Conservation (phyloP, 768 basidiomycete species). For the Naematelia aurantialba region DNA sequence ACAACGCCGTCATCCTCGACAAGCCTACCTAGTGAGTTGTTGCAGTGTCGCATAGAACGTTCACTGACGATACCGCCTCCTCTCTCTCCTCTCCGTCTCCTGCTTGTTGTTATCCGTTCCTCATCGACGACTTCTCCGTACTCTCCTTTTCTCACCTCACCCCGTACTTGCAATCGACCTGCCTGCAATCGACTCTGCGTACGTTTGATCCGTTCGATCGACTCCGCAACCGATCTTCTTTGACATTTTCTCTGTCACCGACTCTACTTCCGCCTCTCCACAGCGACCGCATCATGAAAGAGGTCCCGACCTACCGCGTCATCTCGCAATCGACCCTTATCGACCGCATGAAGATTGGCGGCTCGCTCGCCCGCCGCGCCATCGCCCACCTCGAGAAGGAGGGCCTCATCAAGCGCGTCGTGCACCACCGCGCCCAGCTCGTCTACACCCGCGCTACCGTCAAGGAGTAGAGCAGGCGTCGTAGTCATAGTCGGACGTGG, state of each 20-base stretch:
- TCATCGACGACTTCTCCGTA: background rate
- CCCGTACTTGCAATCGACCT: too few relatives aligned
- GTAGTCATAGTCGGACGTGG: slow-evolving; percentile 3
- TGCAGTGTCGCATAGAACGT: background rate
- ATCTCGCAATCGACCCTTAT: slow-evolving; percentile 97
- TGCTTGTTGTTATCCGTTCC: background rate
- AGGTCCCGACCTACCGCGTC: slow-evolving; percentile 98
- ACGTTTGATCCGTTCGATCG: too few relatives aligned
- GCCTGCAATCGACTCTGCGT: too few relatives aligned
- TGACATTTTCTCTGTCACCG: background rate
- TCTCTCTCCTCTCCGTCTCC: background rate
- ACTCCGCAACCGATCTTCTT: background rate
- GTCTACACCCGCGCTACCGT: slow-evolving; percentile 66
- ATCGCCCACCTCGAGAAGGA: slow-evolving; percentile 92
- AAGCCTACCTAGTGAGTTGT: slow-evolving; percentile 65
- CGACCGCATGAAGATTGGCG: slow-evolving; percentile 95
- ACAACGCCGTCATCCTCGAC: slow-evolving; percentile 92
- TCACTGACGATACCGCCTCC: background rate
- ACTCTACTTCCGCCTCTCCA: background rate
- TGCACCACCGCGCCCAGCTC: slow-evolving; percentile 89
- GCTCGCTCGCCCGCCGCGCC: slow-evolving; percentile 83
- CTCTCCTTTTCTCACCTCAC: slow-evolving; percentile 1
- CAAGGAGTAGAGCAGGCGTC: slow-evolving; percentile 35
- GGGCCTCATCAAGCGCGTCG: slow-evolving; percentile 88
- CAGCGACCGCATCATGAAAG: slow-evolving; percentile 73